phyloP scores from a whole-genome alignment of 2,329 filamentous ascomycete species.

The Harringtonia lauricola region DNA sequence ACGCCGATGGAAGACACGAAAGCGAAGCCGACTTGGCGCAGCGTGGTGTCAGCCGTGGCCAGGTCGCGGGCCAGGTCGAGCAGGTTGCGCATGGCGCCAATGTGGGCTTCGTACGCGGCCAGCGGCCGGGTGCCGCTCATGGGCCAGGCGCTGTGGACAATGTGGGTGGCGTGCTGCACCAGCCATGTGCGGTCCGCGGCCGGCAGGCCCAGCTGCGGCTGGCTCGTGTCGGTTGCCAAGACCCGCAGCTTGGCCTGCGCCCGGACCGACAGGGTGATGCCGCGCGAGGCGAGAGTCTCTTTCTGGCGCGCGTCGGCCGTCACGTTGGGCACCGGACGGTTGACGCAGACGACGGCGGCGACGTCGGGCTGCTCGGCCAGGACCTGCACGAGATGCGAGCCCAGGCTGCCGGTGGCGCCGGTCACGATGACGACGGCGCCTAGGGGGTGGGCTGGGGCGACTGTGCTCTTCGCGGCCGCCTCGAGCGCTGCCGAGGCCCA shows the following conservation, averaged over 20 bases:
- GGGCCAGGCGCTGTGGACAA: constrained; percentile 41
- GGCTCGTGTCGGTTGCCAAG: constrained; percentile 18
- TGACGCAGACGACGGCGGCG: constrained; percentile 30
- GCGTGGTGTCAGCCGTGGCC: constrained; percentile 9
- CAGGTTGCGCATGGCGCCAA: constrained; percentile 33
- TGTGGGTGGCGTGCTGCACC: constrained; percentile 29
- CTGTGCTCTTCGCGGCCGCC: no score
- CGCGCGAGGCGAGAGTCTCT: constrained; percentile 14
- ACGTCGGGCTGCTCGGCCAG: constrained; percentile 18
- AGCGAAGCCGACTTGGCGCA: constrained; percentile 22
- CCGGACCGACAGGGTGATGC: constrained; percentile 1
- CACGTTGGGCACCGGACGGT: constrained; percentile 21
- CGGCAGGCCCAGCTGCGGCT: constrained; percentile 10
- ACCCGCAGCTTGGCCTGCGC: constrained; percentile 25
- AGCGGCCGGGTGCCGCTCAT: constrained; percentile 32
- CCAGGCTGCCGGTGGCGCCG: constrained; percentile 27
- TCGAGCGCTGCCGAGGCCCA: not conserved
- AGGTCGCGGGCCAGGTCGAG: constrained; percentile 29
- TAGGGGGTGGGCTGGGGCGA: no score
- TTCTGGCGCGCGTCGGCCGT: constrained; percentile 22
- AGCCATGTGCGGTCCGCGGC: constrained; percentile 24
- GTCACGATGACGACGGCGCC: constrained; percentile 22
- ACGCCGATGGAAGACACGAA: constrained; percentile 30
- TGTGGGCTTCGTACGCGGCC: constrained; percentile 27
- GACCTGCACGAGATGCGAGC: constrained; percentile 21